Evolutionary conservation across 164 flowering plant genomes (phyloP).

Genomic region (Umbilicus rupestris): DNA sequence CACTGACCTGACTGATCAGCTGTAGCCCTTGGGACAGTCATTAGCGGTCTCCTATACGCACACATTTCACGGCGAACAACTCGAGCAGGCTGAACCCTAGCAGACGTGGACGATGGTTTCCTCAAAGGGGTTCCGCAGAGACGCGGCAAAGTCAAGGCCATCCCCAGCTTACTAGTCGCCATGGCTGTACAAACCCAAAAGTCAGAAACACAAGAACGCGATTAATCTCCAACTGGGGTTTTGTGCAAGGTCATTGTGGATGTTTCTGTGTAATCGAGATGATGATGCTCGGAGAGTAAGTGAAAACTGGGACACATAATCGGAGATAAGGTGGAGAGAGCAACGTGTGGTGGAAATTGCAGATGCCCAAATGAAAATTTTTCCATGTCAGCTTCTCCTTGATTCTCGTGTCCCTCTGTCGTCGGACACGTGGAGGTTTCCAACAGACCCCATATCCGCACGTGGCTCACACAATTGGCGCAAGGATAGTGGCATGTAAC

Average conservation of each 20-base stretch:
- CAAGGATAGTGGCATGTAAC: too few relatives aligned
- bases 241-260: not conserved
- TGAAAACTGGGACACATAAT: not conserved
- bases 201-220: not conserved
- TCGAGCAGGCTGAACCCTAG: slow-evolving; percentile 22
- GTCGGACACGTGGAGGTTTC: too few relatives aligned
- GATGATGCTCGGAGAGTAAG: not conserved
- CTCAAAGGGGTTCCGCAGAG: slow-evolving; percentile 22
- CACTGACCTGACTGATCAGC: slow-evolving; percentile 47
- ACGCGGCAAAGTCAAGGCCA: slow-evolving; percentile 22
- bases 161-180: slow-evolving; percentile 33
- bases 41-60: slow-evolving; percentile 21
- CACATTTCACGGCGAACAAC: slow-evolving; percentile 18
- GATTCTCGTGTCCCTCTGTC: not conserved
- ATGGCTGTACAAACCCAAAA: slow-evolving; percentile 1
- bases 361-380: slow-evolving; percentile 10
- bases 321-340: slow-evolving; percentile 24
- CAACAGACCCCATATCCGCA: too few relatives aligned
- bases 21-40: slow-evolving; percentile 36
- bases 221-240: not conserved
- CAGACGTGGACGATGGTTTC: slow-evolving; percentile 18
- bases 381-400: slow-evolving; percentile 18
- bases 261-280: not conserved
- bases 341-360: slow-evolving; percentile 33
- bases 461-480: too few relatives aligned